A percentile compares a stretch with the other conserved stretches of the same genome.
Conservation (phyloP, 2,329 filamentous ascomycete species). For the Sordariomycetes sp. region DNA sequence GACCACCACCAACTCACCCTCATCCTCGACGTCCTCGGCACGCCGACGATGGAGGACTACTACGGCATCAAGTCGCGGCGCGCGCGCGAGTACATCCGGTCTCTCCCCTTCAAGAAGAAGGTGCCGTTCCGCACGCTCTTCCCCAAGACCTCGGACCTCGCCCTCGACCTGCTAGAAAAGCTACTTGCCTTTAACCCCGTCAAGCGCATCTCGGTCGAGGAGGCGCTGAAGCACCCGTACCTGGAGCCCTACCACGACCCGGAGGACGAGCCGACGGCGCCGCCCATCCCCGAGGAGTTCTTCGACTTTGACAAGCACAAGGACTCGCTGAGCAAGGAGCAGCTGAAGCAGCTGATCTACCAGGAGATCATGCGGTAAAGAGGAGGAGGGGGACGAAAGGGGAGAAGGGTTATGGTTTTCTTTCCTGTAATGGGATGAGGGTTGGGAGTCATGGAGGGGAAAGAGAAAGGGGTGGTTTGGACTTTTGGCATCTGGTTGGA, state of each 20-base stretch:
- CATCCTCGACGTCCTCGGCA: conserved; percentile 93
- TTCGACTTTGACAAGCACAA: conserved; percentile 99
- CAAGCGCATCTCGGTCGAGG: conserved; percentile 96
- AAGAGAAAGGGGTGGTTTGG: too few species aligned
- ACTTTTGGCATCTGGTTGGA: neutral
- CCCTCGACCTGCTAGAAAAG: conserved; percentile 88
- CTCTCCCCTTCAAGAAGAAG: conserved; percentile 99
- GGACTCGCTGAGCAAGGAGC: conserved; percentile 95
- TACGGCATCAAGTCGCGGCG: conserved; percentile 98
- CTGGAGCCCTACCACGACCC: conserved; percentile 98
- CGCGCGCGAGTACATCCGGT: conserved; percentile 95
- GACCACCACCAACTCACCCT: conserved; percentile 97
- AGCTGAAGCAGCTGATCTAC: conserved; percentile 94
- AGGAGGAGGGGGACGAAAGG: neutral
- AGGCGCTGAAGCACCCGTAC: conserved; percentile 94
- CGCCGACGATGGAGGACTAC: conserved; percentile 99
- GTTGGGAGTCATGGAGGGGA: neutral
- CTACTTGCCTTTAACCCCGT: conserved; percentile 95
- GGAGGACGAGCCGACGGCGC: conserved; percentile 93
- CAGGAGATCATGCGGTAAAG: conserved; percentile 75
- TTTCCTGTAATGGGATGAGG: neutral
- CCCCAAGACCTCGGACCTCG: conserved; percentile 97
- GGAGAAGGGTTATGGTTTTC: neutral
- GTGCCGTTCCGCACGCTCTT: conserved; percentile 95
- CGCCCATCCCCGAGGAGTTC: conserved; percentile 96